Base-by-base conservation (phyloP, 768 basidiomycete genomes). In the Trametes gibbosa region DNA sequence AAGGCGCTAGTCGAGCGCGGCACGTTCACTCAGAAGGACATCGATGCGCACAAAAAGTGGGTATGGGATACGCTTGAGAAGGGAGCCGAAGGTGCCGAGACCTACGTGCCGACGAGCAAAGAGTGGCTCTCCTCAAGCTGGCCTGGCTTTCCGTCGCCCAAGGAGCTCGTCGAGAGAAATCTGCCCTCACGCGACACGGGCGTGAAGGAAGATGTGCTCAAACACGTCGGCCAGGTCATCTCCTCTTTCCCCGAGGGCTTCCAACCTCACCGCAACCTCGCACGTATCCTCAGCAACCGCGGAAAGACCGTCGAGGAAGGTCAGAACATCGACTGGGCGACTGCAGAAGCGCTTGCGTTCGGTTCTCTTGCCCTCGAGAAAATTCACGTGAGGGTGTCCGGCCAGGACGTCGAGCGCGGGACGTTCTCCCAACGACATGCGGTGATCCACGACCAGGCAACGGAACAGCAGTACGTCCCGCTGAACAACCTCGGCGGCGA, bases 361-460 rank as follows among this genome's bases (percentile, higher is more conserved):
- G 96, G 96, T 56, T 82, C 94, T 7, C 86, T 99, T 35, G 92
- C 91, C 10, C 81, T 97, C 41, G 95, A 98, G 74, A 91, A 91
- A 67, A 89, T 88, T 50, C 95, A 98, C 71, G 90, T 99, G 48
- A 91, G 96, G 62, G 79, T 99, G 1, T 97, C 95, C 0, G 96
- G 96, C 29, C 97, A 99, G 75, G 96, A 99, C 71, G 96, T 98
- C 53, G 96, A 99, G 75, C 90, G 96, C 70, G 96, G 96, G 32
- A 99, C 96, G 2, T 99, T 99, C 82, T 98, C 95, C 14, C 96
- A 99, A 70, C 89, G 96, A 45, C 96, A 99, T 68, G 95, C 95
- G 48, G 89, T 99, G 63, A 83, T 99, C 56, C 95, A 98, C 74
- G 96, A 99, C 74, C 96, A 99, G 77, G 80, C 78, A 67, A 97